Percentiles rank a stretch among this genome's conserved stretches.
These are phyloP conservation scores for Alternaria triticimaculans DNA, from an alignment of 2,329 filamentous ascomycete genomes.

Conservation along the genomic window DNA sequence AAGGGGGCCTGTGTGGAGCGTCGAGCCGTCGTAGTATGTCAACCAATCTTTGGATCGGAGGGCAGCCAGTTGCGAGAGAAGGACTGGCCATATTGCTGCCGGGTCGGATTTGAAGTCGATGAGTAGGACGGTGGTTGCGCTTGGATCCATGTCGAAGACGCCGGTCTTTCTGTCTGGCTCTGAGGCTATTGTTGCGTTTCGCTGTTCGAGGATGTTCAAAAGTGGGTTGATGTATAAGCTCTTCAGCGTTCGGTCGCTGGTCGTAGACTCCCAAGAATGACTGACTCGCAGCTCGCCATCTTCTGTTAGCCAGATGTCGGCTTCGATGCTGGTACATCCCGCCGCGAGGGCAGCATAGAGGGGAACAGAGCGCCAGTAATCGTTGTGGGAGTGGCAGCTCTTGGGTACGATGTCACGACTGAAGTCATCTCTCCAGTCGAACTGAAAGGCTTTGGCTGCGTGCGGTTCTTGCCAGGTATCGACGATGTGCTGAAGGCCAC, in stretches of 20 bases:
- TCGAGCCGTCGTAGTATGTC: slow-evolving; percentile 56
- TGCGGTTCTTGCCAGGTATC: slow-evolving; percentile 36
- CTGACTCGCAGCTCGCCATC: slow-evolving; percentile 39
- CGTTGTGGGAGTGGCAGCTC: slow-evolving; percentile 52
- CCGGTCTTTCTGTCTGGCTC: slow-evolving; percentile 48
- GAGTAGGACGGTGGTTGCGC: slow-evolving; percentile 63
- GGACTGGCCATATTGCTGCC: slow-evolving; percentile 58
- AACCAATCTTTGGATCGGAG: slow-evolving; percentile 64
- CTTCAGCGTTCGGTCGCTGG: slow-evolving; percentile 27
- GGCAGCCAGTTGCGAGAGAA: slow-evolving; percentile 63
- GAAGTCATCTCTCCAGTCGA: slow-evolving; percentile 47
- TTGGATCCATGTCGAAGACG: slow-evolving; percentile 55
- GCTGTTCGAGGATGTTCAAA: slow-evolving; percentile 49
- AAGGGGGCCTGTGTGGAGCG: slow-evolving; percentile 62
- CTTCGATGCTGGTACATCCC: slow-evolving; percentile 47
- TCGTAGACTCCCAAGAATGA: slow-evolving; percentile 32
- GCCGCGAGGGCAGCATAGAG: slow-evolving; percentile 49
- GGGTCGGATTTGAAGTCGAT: slow-evolving; percentile 73
- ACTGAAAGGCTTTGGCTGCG: slow-evolving; percentile 21
- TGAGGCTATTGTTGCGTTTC: slow-evolving; percentile 29
- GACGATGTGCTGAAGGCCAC: slow-evolving; percentile 34
- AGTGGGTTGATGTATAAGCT: slow-evolving; percentile 46
- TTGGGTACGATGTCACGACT: slow-evolving; percentile 48
- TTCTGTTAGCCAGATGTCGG: slow-evolving; percentile 39
- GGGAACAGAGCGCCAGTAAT: slow-evolving; percentile 52